Evolutionary conservation across 75 land plant species (phyloP).

Genomic region (Isoetes taiwanensis): DNA sequence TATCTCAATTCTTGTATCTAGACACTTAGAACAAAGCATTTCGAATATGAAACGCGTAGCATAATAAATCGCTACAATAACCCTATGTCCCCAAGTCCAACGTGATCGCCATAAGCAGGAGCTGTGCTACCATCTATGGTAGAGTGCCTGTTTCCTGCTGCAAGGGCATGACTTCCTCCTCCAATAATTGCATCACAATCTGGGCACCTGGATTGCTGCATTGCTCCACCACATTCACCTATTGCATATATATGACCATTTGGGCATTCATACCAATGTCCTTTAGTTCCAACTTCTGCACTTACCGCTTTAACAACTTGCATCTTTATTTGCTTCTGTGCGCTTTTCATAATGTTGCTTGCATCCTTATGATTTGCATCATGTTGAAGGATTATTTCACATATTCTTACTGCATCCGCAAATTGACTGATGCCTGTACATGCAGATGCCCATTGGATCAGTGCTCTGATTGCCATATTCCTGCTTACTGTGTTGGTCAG

Average conservation of each 20-base stretch:
- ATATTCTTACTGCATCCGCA: neutral
- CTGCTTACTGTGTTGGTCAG: neutral
- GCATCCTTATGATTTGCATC: constrained; percentile 10
- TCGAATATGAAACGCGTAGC: too few relatives aligned
- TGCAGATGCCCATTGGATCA: constrained; percentile 8
- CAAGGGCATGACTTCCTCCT: constrained; percentile 10
- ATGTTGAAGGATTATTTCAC: constrained; percentile 9
- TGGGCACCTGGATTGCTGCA: constrained; percentile 20
- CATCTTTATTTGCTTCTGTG: neutral
- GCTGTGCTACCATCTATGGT: constrained; percentile 9
- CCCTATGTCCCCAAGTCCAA: constrained; percentile 9
- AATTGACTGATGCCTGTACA: neutral
- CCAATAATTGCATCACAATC: constrained; percentile 13
- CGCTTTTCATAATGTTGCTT: neutral
- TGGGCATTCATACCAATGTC: constrained; percentile 19
- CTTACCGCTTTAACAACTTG: constrained; percentile 8
- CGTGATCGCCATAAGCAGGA: constrained; percentile 6
- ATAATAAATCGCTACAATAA: too few relatives aligned
- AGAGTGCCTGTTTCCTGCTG: constrained; percentile 15
- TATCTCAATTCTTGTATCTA: too few relatives aligned
- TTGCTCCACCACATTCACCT: constrained; percentile 18
- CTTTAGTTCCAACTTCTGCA: constrained; percentile 10
- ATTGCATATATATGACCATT: constrained; percentile 19
- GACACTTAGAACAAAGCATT: too few relatives aligned
- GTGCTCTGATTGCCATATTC: constrained; percentile 12